Conservation (phyloP, 257 asterid genomes). For the Solanum pimpinellifolium region DNA sequence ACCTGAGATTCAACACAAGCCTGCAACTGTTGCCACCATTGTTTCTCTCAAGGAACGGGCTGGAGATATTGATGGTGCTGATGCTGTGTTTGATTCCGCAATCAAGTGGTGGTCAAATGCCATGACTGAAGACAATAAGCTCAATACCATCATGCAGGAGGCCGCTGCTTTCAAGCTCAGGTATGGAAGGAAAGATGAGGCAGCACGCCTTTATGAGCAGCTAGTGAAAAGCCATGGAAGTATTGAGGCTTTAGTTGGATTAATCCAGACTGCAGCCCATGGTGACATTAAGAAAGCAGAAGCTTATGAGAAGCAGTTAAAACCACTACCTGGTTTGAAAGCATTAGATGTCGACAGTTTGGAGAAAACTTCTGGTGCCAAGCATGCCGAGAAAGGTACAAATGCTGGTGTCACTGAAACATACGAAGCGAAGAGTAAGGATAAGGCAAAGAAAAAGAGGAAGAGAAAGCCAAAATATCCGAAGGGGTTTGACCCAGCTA, state of each 20-base stretch:
- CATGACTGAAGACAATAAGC: constrained; percentile 70
- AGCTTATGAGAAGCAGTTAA: constrained; percentile 67
- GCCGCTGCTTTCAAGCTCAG: constrained; percentile 88
- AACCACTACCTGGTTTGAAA: constrained; percentile 70
- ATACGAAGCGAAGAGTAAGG: constrained; percentile 60
- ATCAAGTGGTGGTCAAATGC: constrained; percentile 79
- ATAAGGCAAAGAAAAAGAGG: constrained; percentile 78
- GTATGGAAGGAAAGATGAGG: constrained; percentile 80
- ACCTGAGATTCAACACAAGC: constrained; percentile 73
- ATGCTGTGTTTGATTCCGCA: constrained; percentile 62
- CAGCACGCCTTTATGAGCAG: constrained; percentile 71
- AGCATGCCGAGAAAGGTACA: constrained; percentile 38
- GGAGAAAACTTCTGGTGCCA: constrained; percentile 90
- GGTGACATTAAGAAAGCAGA: constrained; percentile 84
- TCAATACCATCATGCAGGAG: constrained; percentile 61
- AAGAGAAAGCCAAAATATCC: constrained; percentile 96
- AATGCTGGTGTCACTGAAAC: constrained; percentile 24
- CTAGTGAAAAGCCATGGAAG: constrained; percentile 62
- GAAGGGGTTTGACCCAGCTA: constrained; percentile 86
- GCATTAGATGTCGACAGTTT: constrained; percentile 55
- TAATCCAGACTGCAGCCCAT: constrained; percentile 66
- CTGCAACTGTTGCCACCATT: constrained; percentile 77
- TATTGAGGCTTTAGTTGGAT: constrained; percentile 75
- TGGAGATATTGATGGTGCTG: constrained; percentile 81
- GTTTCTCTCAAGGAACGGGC: constrained; percentile 81